Conservation (phyloP, 306 rosid genomes). For the Cicer arietinum region DNA sequence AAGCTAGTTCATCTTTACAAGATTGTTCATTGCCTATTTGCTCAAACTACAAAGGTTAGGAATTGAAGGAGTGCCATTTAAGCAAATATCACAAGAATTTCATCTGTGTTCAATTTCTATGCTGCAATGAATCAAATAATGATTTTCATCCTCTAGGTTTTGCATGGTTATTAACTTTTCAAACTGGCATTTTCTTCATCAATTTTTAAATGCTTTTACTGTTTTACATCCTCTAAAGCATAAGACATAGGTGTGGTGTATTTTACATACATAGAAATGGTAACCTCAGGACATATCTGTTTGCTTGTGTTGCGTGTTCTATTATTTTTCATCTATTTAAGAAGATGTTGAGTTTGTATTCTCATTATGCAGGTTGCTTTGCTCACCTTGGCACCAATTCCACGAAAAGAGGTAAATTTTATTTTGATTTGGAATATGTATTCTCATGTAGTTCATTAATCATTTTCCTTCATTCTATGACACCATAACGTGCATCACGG, state of each 20-base stretch:
- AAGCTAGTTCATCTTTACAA: no score
- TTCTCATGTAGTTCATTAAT: conserved; percentile 26
- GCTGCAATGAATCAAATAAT: no score
- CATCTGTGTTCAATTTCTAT: no score
- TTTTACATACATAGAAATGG: neutral
- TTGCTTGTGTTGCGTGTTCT: neutral
- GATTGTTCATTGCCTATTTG: no score
- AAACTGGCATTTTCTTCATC: neutral
- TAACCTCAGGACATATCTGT: neutral
- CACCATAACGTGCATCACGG: conserved; percentile 17
- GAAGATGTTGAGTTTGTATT: conserved; percentile 36
- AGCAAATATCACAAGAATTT: no score
- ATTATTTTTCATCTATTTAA: neutral
- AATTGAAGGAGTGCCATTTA: no score
- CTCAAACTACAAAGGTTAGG: no score
- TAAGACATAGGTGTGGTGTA: neutral
- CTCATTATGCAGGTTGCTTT: conserved; percentile 68
- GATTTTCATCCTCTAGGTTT: no score
- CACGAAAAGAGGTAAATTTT: conserved; percentile 54
- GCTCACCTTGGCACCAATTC: conserved; percentile 58
- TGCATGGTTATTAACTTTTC: no score
- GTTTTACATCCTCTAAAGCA: neutral
- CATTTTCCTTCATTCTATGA: conserved; percentile 11
- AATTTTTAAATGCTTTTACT: neutral
- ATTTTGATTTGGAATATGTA: conserved; percentile 2